phyloP scores from a whole-genome alignment of 1,139 yeast genomes.

The Debaryomyces singareniensis region DNA sequence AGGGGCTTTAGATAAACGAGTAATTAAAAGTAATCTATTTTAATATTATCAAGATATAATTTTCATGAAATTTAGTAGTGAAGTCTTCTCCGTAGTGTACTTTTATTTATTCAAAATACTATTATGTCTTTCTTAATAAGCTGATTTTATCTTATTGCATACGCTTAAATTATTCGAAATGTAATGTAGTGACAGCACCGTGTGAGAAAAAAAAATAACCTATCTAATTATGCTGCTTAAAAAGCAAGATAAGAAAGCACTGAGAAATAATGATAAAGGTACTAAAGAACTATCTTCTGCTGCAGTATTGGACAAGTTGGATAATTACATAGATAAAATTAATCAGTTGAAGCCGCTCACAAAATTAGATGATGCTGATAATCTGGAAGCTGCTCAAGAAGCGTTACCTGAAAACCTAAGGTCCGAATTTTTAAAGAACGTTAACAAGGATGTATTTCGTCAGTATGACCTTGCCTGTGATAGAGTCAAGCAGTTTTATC shows the following conservation, averaged over 20 bases:
- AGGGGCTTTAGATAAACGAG: too few species aligned
- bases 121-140: too few species aligned
- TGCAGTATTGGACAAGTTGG: conserved; percentile 31
- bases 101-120: too few species aligned
- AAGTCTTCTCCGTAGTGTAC: too few species aligned
- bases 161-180: too few species aligned
- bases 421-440: conserved; percentile 26
- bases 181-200: too few species aligned
- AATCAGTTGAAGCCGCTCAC: conserved; percentile 20
- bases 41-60: too few species aligned
- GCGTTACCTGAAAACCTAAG: conserved; percentile 4
- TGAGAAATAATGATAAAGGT: conserved; percentile 9
- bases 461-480: conserved; percentile 69
- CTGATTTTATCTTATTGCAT: too few species aligned
- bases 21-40: too few species aligned
- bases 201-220: too few species aligned
- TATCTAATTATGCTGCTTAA: not conserved
- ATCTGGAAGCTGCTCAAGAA: not conserved
- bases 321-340: conserved; percentile 28
- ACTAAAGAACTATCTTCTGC: too few species aligned
- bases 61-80: too few species aligned
- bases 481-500: conserved; percentile 59
- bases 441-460: conserved; percentile 44
- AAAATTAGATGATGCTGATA: conserved; percentile 1
- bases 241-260: not conserved